A percentile compares a stretch with the other conserved stretches of the same genome.
Evolutionary conservation across 805 yeast species (phyloP).

Genomic region (Saccharomycopsis sp.): DNA sequence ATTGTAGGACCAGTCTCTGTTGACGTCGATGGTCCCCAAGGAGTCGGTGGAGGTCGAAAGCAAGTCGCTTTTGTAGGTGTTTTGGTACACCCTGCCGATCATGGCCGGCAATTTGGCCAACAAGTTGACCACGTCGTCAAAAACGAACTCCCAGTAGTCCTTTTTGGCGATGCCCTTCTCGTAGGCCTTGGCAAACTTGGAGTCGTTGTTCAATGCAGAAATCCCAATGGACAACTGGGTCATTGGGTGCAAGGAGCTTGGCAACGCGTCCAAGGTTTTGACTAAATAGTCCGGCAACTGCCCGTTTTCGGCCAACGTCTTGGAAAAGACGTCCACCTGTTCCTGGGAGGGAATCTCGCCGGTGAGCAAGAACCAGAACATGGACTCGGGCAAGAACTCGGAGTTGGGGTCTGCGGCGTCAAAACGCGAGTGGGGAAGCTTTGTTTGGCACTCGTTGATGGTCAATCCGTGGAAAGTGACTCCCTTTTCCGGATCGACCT

Average conservation of each 20-base stretch:
- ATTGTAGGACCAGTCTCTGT: slow-evolving; percentile 68
- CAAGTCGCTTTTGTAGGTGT: slow-evolving; percentile 32
- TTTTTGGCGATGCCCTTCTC: slow-evolving; percentile 61
- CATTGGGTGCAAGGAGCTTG: slow-evolving; percentile 73
- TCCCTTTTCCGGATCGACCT: slow-evolving; percentile 68
- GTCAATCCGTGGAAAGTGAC: slow-evolving; percentile 75
- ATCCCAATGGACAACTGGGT: slow-evolving; percentile 75
- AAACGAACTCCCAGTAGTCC: slow-evolving; percentile 69
- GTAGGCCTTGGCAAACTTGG: slow-evolving; percentile 65
- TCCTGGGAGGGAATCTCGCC: slow-evolving; percentile 61
- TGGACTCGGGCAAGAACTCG: slow-evolving; percentile 68
- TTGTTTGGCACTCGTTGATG: slow-evolving; percentile 61
- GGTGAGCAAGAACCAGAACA: slow-evolving; percentile 73
- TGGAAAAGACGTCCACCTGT: slow-evolving; percentile 50
- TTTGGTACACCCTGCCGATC: slow-evolving; percentile 70
- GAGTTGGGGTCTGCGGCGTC: slow-evolving; percentile 39
- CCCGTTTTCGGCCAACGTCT: slow-evolving; percentile 58
- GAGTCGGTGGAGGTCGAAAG: slow-evolving; percentile 46
- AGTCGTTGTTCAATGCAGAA: slow-evolving; percentile 64
- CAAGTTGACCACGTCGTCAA: slow-evolving; percentile 63
- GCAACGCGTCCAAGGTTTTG: slow-evolving; percentile 55
- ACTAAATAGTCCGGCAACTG: slow-evolving; percentile 58
- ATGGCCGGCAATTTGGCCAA: slow-evolving; percentile 69
- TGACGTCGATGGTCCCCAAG: slow-evolving; percentile 44
- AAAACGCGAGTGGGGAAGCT: slow-evolving; percentile 47